Evolutionary conservation across 2,329 filamentous ascomycete genomes (phyloP), one percentile per base, ranked within the genome.

Genomic region (Penicillium sp.): DNA sequence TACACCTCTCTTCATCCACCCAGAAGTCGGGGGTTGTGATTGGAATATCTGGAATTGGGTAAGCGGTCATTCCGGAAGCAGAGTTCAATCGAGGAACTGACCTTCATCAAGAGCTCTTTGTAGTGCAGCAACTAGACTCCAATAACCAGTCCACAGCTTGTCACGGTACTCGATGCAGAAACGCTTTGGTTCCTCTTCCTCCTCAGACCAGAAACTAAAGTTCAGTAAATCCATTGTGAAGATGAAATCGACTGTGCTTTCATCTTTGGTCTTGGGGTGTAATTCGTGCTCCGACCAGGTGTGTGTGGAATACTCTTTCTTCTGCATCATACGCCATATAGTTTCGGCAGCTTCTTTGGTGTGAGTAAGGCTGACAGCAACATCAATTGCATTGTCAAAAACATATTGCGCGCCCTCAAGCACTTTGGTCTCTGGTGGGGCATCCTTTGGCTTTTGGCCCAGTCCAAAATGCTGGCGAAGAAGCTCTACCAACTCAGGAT

Each of bases 221-320:
- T 99, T 99, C 48, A 99, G 78, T 29, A 99, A 74, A 71, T 99
- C 94, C 91, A 99, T 96, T 21, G 90, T 91, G 71, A 99, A 97
- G 65, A 99, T 93, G 70, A 99, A 97, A 60, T 90, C 87, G 23
- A 96, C 85, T 0, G 91, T 92, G 48, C 75, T 81, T 67, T 90
- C 89, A 68, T 95, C 87, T 68, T 91, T 91, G 40, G 83, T 67
- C 71, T 92, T 89, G 1, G 94, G 94, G 67, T 99, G 94, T 38
- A 99, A 79, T 69, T 94, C 89, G 72, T 97, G 91, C 66, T 88
- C 82, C 15, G 89, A 85, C 94, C 94, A 99, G 9, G 86, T 88
- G 58, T 89, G 84, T 0, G 90, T 91, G 5, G 90, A 94, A 75
- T 95, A 97, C 37, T 81, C 77, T 68, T 90, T 91, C 71, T 86